Conservation (phyloP, 768 basidiomycete species). For the Podaxis rugospora region DNA sequence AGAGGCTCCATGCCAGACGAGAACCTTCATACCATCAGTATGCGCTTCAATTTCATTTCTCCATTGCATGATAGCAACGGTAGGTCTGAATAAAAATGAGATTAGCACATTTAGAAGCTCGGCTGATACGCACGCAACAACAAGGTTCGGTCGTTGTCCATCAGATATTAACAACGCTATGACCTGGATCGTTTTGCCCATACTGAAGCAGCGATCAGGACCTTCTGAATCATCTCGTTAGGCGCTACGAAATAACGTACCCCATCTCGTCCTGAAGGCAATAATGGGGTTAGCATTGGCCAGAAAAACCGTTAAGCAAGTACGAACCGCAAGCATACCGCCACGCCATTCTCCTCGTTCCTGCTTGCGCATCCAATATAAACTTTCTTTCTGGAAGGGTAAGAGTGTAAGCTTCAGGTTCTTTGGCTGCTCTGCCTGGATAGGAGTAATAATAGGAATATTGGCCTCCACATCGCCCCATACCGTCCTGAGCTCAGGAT, state of each 20-base stretch:
- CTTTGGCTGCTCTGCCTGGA: conserved; percentile 72
- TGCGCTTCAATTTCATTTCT: conserved; percentile 87
- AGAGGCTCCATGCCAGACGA: conserved; percentile 88
- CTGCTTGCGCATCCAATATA: conserved; percentile 95
- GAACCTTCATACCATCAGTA: conserved; percentile 77
- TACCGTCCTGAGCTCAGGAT: conserved; percentile 75
- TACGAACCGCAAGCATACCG: conserved; percentile 83
- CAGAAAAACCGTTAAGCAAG: neutral
- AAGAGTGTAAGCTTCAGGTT: conserved; percentile 83
- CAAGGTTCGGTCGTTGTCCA: conserved; percentile 75
- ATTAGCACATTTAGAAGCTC: conserved; percentile 44
- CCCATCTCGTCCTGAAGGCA: conserved; percentile 83
- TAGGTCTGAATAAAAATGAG: conserved; percentile 31
- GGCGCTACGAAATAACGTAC: conserved; percentile 33
- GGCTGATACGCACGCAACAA: conserved; percentile 71
- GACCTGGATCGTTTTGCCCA: conserved; percentile 97
- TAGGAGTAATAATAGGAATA: conserved; percentile 57
- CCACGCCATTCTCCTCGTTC: conserved; percentile 85
- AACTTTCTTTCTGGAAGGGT: conserved; percentile 93
- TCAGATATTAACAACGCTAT: conserved; percentile 86
- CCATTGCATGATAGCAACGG: conserved; percentile 76
- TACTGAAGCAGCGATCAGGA: conserved; percentile 35
- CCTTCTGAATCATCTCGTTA: neutral
- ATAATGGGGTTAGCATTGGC: neutral
- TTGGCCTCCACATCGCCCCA: conserved; percentile 83